These are phyloP conservation scores for Nannizziopsis barbatae DNA, from an alignment of 2,329 filamentous ascomycete genomes.

Conservation along the genomic window DNA sequence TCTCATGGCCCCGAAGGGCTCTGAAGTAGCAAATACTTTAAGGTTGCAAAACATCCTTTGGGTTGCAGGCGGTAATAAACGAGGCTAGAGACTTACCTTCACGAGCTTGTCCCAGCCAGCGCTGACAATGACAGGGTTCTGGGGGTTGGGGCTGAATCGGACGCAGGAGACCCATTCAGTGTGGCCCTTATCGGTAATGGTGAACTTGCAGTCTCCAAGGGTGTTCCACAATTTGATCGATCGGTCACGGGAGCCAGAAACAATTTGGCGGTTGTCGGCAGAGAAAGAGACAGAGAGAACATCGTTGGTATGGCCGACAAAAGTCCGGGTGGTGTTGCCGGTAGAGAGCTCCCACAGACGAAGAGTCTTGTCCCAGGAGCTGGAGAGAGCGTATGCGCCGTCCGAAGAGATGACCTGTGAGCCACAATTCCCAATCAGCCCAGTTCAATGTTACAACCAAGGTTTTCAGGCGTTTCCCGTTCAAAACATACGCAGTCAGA, in stretches of 20 bases:
- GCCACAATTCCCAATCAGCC: constrained; percentile 22
- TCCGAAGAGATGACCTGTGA: constrained; percentile 93
- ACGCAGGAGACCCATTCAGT: constrained; percentile 99
- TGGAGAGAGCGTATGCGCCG: constrained; percentile 95
- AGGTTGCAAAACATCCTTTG: constrained; percentile 82
- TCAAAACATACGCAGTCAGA: constrained; percentile 87
- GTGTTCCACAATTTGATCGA: constrained; percentile 99
- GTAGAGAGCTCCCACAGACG: constrained; percentile 98
- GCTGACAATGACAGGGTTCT: constrained; percentile 99
- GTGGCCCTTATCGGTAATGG: constrained; percentile 99
- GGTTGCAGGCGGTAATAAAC: constrained; percentile 21
- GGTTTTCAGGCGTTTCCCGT: neutral
- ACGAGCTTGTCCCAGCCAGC: constrained; percentile 99
- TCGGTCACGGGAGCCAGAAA: constrained; percentile 94
- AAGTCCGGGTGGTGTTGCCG: constrained; percentile 92
- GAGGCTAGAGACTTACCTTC: constrained; percentile 61
- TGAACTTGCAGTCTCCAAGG: constrained; percentile 99
- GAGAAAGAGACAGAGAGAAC: constrained; percentile 99
- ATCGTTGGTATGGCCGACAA: constrained; percentile 98
- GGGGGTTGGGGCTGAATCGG: constrained; percentile 98
- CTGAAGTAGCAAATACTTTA: constrained; percentile 99
- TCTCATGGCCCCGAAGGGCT: constrained; percentile 92
- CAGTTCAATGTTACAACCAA: constrained; percentile 1
- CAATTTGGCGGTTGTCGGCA: constrained; percentile 99
- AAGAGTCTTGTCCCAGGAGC: constrained; percentile 99